Percentiles rank a stretch among this genome's conserved stretches.
Evolutionary conservation across 495 filamentous ascomycete genomes (phyloP).

Genomic region (Mycothermus thermophilus): DNA sequence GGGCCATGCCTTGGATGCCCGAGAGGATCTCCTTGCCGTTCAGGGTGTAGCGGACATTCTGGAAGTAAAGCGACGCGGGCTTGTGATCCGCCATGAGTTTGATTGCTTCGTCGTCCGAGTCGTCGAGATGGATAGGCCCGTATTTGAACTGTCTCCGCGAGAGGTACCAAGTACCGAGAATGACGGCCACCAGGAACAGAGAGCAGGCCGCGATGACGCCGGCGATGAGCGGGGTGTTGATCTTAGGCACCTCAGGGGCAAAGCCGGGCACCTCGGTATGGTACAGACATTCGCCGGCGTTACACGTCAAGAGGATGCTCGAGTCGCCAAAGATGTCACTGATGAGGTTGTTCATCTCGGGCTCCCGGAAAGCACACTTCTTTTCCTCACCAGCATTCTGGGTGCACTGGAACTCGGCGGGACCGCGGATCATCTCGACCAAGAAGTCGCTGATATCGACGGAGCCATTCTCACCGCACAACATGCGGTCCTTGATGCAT

Average conservation of each 20-base stretch:
- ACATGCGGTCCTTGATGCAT: slow-evolving; percentile 81
- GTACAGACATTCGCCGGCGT: slow-evolving; percentile 84
- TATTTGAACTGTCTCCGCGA: slow-evolving; percentile 58
- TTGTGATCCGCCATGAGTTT: slow-evolving; percentile 84
- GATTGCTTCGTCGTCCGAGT: slow-evolving; percentile 76
- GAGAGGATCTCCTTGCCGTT: slow-evolving; percentile 79
- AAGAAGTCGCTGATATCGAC: slow-evolving; percentile 89
- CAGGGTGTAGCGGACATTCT: slow-evolving; percentile 73
- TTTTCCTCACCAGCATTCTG: slow-evolving; percentile 44
- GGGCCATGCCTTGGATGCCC: slow-evolving; percentile 67
- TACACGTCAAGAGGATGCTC: slow-evolving; percentile 71
- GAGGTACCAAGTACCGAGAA: slow-evolving; percentile 80
- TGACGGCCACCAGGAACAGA: slow-evolving; percentile 74
- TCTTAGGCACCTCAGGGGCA: slow-evolving; percentile 73
- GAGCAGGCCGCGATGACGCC: slow-evolving; percentile 79
- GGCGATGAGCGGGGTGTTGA: slow-evolving; percentile 94
- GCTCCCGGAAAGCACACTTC: slow-evolving; percentile 72
- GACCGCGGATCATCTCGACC: slow-evolving; percentile 62
- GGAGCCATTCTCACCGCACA: slow-evolving; percentile 82
- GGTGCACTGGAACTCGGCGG: slow-evolving; percentile 66
- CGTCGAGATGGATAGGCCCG: slow-evolving; percentile 66
- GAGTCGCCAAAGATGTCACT: slow-evolving; percentile 76
- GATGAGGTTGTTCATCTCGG: slow-evolving; percentile 80
- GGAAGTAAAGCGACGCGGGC: slow-evolving; percentile 76
- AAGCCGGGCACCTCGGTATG: slow-evolving; percentile 87